phyloP scores from a whole-genome alignment of 768 basidiomycete species.

The Xerocomus brunneocitrinus region DNA sequence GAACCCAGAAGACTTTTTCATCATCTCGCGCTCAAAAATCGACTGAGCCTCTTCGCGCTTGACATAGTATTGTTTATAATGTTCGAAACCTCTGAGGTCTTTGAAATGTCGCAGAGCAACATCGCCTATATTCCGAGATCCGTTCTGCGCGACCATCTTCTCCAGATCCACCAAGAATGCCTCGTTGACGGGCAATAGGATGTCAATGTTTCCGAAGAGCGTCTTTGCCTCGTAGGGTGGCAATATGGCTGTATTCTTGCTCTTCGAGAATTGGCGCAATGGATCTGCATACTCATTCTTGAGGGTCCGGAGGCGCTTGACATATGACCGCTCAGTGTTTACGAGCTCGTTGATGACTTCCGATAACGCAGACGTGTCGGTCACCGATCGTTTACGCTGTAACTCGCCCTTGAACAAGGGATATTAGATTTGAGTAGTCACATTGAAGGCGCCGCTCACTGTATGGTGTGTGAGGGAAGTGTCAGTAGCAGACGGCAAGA shows the following conservation, averaged over 20 bases:
- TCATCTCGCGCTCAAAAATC: slow-evolving; percentile 80
- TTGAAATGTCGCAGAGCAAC: slow-evolving; percentile 85
- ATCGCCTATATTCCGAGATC: slow-evolving; percentile 64
- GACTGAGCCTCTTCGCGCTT: slow-evolving; percentile 90
- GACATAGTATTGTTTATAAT: slow-evolving; percentile 86
- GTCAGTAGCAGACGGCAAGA: slow-evolving; percentile 40
- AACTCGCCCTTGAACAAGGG: slow-evolving; percentile 19
- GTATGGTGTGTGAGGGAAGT: slow-evolving; percentile 35
- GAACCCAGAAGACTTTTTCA: slow-evolving; percentile 78
- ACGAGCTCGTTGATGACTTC: slow-evolving; percentile 85
- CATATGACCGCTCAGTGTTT: slow-evolving; percentile 85
- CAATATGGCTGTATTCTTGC: slow-evolving; percentile 82
- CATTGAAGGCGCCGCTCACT: slow-evolving; percentile 36
- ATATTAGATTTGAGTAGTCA: slow-evolving; percentile 10
- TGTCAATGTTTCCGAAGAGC: slow-evolving; percentile 92
- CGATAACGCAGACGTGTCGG: slow-evolving; percentile 60
- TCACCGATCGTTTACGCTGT: slow-evolving; percentile 52
- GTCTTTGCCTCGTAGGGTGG: slow-evolving; percentile 88
- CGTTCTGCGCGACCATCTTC: slow-evolving; percentile 64
- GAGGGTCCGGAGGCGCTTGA: slow-evolving; percentile 74
- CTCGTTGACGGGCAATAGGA: slow-evolving; percentile 83
- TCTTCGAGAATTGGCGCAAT: slow-evolving; percentile 77
- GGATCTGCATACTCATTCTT: slow-evolving; percentile 91
- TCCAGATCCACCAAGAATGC: slow-evolving; percentile 82
- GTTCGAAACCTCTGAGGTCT: slow-evolving; percentile 78